Base-by-base conservation (phyloP, 148 eudicot species). In the Amaranthus palmeri region DNA sequence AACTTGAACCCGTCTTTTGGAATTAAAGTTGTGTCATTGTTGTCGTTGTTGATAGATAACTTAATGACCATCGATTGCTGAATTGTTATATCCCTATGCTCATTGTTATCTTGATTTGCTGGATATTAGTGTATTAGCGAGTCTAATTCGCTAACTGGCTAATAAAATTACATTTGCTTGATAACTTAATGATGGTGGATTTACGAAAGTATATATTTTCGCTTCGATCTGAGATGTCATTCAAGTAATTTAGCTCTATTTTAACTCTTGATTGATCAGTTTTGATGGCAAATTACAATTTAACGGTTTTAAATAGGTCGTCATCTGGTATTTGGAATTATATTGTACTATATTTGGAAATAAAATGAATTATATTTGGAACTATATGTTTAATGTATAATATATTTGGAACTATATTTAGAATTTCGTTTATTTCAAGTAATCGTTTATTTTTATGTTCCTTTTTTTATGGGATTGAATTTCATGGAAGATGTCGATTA, bases 201-300 rank as follows among this genome's bases (percentile, higher is more conserved):
- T 49, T 12, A n/a, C 45, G 41, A 43, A 50, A 12, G 7, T 17
- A 70, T 56, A 65, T 73, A 41, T 44, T 51, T 36, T 25, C 14
- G 17, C 45, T 14, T 68, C 15, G 61, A 52, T 69, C 59, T 71
- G 64, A 63, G 77, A 50, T 69, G 81, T 79, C 74, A 57, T 43
- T 58, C 55, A 25, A 61, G 25, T 50, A 45, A 73, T 47, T 72
- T 8, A 10, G 53, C 66, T 65, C 9, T n/a, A n/a, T n/a, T n/a
- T n/a, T n/a, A n/a, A n/a, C n/a, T n/a, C n/a, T n/a, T n/a, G n/a
- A n/a, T n/a, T n/a, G n/a, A n/a, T n/a, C n/a, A n/a, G 45, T 18
- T 69, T 50, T 40, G 36, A 59, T 78, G 17, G 65, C 14, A 9
- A 68, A 73, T 54, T 67, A 40, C 68, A 54, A 59, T 59, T 72